Evolutionary conservation across 305 asterid species (phyloP).

Genomic region (Coffea humblotiana): DNA sequence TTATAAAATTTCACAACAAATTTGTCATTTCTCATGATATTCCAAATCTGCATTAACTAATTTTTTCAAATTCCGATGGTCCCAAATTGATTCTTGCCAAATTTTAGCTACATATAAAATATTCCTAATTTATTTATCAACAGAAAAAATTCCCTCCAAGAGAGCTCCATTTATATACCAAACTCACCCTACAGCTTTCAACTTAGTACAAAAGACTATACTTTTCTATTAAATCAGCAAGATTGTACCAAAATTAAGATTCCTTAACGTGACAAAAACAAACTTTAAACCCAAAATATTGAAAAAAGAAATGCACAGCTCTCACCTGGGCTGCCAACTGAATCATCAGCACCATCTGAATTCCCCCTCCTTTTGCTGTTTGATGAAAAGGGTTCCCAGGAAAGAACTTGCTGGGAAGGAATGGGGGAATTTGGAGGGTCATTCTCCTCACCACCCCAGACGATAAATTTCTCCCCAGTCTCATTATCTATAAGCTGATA

Average conservation of each 20-base stretch:
- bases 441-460: slow-evolving; percentile 42
- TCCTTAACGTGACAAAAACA: neutral
- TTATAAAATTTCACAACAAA: neutral
- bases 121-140: neutral
- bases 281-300: neutral
- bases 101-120: neutral
- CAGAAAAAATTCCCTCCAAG: neutral
- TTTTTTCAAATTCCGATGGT: neutral
- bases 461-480: slow-evolving; percentile 40
- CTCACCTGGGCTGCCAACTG: slow-evolving; percentile 19
- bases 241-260: neutral
- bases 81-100: neutral
- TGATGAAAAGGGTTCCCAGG: slow-evolving; percentile 31
- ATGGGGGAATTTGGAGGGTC: slow-evolving; percentile 26
- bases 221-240: neutral
- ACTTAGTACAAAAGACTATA: neutral
- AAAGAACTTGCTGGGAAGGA: slow-evolving; percentile 32
- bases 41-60: neutral
- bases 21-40: neutral
- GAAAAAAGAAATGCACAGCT: neutral
- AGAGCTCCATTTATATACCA: neutral
- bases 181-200: neutral
- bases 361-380: slow-evolving; percentile 8
- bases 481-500: slow-evolving; percentile 42
- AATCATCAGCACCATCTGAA: neutral